A percentile compares a stretch with the other conserved stretches of the same genome.
These are phyloP conservation scores for Fusarium chuoi DNA, from an alignment of 2,329 filamentous ascomycete species.

Conservation along the genomic window DNA sequence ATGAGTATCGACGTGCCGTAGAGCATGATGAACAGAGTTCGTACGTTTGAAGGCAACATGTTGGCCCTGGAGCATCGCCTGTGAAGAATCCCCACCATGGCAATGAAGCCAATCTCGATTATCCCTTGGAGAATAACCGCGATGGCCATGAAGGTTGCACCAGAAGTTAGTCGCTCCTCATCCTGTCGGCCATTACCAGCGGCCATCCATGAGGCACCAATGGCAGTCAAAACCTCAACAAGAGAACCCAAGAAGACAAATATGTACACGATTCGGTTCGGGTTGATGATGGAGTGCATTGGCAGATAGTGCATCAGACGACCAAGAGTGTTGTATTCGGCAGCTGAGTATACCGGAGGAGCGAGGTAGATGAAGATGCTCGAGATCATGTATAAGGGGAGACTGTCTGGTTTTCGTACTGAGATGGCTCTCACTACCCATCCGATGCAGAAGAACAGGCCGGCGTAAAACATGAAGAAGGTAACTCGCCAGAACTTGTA, in stretches of 20 bases:
- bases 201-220: constrained; percentile 42
- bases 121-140: constrained; percentile 56
- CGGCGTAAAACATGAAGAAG: constrained; percentile 43
- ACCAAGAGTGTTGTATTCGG: constrained; percentile 43
- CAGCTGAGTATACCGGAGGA: constrained; percentile 40
- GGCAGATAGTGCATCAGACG: constrained; percentile 43
- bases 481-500: constrained; percentile 43
- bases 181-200: constrained; percentile 53
- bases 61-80: constrained; percentile 27
- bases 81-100: constrained; percentile 34
- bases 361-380: constrained; percentile 41
- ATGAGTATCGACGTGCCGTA: constrained; percentile 43
- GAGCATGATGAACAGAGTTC: constrained; percentile 40
- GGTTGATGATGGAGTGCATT: constrained; percentile 42
- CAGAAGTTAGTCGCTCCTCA: constrained; percentile 62
- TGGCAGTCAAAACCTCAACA: constrained; percentile 38
- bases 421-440: constrained; percentile 37
- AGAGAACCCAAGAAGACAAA: constrained; percentile 40
- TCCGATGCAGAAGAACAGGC: constrained; percentile 36
- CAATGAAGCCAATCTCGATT: constrained; percentile 39
- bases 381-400: constrained; percentile 40
- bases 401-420: constrained; percentile 32
- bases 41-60: constrained; percentile 39
- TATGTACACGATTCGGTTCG: constrained; percentile 43
- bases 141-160: constrained; percentile 64